These are phyloP conservation scores for Urtica urens DNA, from an alignment of 306 rosid species.

Conservation along the genomic window DNA sequence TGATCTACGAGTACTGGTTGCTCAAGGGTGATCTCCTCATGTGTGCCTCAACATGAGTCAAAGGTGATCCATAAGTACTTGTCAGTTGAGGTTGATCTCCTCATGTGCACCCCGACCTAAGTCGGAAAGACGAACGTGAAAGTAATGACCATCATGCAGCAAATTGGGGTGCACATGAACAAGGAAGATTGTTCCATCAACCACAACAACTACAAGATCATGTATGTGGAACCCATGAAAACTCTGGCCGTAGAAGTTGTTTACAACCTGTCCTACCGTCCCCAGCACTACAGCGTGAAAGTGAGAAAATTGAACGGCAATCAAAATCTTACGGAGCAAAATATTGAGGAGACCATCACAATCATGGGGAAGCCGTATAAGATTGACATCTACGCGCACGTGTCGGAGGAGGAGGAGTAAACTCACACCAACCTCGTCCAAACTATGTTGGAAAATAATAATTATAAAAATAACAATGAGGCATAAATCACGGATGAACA, in stretches of 20 bases:
- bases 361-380: conserved; percentile 96
- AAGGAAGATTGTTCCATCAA: conserved; percentile 68
- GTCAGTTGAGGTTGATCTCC: conserved; percentile 49
- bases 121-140: conserved; percentile 99
- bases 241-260: conserved; percentile 98
- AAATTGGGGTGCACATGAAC: conserved; percentile 64
- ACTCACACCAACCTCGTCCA: no score
- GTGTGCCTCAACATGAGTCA: no score
- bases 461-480: no score
- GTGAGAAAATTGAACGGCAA: conserved; percentile 93
- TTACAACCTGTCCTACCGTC: conserved; percentile 80
- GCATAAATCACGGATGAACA: no score
- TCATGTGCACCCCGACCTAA: conserved; percentile 92
- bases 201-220: conserved; percentile 72
- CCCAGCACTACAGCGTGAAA: conserved; percentile 72
- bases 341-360: conserved; percentile 89
- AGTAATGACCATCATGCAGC: conserved; percentile 85
- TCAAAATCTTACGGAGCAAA: conserved; percentile 76
- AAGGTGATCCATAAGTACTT: conserved; percentile 76
- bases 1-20: no score
- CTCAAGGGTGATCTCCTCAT: no score
- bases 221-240: conserved; percentile 97
- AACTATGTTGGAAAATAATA: no score
- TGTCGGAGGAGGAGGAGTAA: conserved; percentile 86
- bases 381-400: conserved; percentile 91